A percentile compares a stretch with the other conserved stretches of the same genome.
Conservation (phyloP, 1,284 basidiomycete genomes). For the Anthracocystis walkeri region DNA sequence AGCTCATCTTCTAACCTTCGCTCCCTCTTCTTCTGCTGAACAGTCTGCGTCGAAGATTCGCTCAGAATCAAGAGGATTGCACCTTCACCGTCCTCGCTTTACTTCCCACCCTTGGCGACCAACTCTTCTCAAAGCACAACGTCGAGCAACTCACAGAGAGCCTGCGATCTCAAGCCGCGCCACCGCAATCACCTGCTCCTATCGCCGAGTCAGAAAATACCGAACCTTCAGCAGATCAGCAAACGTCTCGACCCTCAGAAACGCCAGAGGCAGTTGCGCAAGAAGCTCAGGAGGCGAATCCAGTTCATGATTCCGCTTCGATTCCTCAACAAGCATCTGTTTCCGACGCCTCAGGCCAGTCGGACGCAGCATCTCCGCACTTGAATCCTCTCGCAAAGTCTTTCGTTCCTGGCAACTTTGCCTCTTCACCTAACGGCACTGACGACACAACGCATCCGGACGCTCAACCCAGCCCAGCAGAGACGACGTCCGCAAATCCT, state of each 20-base stretch:
- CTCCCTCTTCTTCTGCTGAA: background rate
- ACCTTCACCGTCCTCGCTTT: conserved; percentile 84
- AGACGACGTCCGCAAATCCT: background rate
- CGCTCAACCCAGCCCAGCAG: background rate
- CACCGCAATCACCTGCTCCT: conserved; percentile 11
- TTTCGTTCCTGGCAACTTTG: conserved; percentile 30
- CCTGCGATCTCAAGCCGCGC: conserved; percentile 71
- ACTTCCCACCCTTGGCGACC: conserved; percentile 80
- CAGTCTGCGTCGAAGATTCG: conserved; percentile 82
- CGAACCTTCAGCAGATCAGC: conserved; percentile 11
- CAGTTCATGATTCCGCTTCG: background rate
- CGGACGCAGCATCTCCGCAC: conserved; percentile 28
- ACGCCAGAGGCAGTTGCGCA: conserved; percentile 1
- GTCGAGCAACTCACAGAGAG: conserved; percentile 82
- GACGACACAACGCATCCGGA: background rate
- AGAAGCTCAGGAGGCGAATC: background rate
- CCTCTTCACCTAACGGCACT: background rate
- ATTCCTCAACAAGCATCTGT: no score
- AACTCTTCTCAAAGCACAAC: conserved; percentile 81
- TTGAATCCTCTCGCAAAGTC: conserved; percentile 47
- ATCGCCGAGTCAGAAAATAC: conserved; percentile 5
- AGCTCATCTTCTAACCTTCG: conserved; percentile 31
- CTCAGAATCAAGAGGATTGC: conserved; percentile 83
- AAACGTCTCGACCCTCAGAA: conserved; percentile 8
- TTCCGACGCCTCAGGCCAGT: conserved; percentile 2